Percentiles rank a stretch among this genome's conserved stretches.
phyloP scores from a whole-genome alignment of 108 stramenopile species.

The Parmales sp. region DNA sequence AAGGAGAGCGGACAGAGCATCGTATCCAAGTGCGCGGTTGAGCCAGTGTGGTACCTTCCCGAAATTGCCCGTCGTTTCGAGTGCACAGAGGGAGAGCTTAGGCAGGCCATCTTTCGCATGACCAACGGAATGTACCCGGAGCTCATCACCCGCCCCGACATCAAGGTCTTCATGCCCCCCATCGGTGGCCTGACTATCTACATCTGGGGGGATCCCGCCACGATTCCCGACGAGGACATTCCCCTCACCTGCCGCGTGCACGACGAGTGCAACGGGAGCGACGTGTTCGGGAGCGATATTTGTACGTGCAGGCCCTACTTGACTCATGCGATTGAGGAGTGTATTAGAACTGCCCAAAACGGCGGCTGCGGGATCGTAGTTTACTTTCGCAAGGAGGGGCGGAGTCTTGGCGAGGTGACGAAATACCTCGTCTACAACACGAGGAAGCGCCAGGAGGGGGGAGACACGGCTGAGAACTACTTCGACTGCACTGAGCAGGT shows the following conservation, averaged over 20 bases:
- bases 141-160: constrained; percentile 89
- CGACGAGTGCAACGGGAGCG: constrained; percentile 97
- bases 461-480: constrained; percentile 87
- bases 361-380: constrained; percentile 93
- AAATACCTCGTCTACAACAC: constrained; percentile 99
- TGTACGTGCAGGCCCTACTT: constrained; percentile 97
- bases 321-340: constrained; percentile 98
- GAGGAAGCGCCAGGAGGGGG: constrained; percentile 92
- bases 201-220: constrained; percentile 95
- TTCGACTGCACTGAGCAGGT: constrained; percentile 95
- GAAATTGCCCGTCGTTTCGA: constrained; percentile 94
- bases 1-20: constrained; percentile 77
- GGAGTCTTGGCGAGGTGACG: constrained; percentile 90
- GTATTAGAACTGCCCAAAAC: constrained; percentile 84
- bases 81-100: constrained; percentile 73
- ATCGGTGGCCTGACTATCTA: constrained; percentile 98
- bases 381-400: constrained; percentile 96
- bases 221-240: constrained; percentile 93
- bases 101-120: constrained; percentile 92
- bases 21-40: constrained; percentile 94
- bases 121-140: constrained; percentile 99
- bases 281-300: constrained; percentile 96
- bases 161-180: constrained; percentile 96
- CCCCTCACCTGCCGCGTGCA: constrained; percentile 92
- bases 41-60: constrained; percentile 98